A percentile compares a stretch with the other conserved stretches of the same genome.
Evolutionary conservation across 106 monocot species (phyloP).

Genomic region (Xerophyta viscosa): DNA sequence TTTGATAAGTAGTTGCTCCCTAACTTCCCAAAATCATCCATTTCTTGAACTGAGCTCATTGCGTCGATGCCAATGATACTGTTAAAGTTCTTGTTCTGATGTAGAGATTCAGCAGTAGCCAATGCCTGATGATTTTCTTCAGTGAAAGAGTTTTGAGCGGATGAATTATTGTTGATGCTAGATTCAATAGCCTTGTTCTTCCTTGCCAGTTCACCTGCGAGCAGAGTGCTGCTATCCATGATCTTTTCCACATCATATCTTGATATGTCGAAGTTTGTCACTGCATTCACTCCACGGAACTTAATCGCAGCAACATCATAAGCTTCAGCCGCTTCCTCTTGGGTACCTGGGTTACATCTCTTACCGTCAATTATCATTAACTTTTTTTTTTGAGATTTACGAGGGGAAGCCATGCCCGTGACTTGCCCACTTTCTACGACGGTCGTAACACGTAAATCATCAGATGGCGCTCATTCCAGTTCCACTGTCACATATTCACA

Average conservation of each 20-base stretch:
- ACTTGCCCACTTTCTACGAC: too few relatives aligned
- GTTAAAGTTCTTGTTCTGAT: too few relatives aligned
- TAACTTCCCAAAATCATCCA: conserved; percentile 14
- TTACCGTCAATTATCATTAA: too few relatives aligned
- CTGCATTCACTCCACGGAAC: conserved; percentile 75
- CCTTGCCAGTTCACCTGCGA: conserved; percentile 59
- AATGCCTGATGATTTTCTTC: conserved; percentile 17
- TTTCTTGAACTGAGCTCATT: conserved; percentile 12
- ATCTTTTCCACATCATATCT: conserved; percentile 84
- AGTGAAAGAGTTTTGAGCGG: conserved; percentile 1
- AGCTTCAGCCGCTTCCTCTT: conserved; percentile 98
- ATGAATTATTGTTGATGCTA: neutral
- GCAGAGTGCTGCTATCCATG: conserved; percentile 55
- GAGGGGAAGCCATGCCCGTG: too few relatives aligned
- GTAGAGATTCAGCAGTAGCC: conserved; percentile 5
- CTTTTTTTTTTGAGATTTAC: too few relatives aligned
- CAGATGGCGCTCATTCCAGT: too few relatives aligned
- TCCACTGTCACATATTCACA: too few relatives aligned
- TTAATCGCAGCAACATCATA: conserved; percentile 92
- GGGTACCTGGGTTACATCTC: conserved; percentile 52
- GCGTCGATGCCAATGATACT: conserved; percentile 19
- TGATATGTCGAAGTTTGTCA: conserved; percentile 92
- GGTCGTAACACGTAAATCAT: too few relatives aligned
- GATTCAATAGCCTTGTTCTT: conserved; percentile 34
- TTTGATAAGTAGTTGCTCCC: too few relatives aligned